These are phyloP conservation scores for Scutellaria barbata DNA, from an alignment of 257 asterid species.

Conservation along the genomic window DNA sequence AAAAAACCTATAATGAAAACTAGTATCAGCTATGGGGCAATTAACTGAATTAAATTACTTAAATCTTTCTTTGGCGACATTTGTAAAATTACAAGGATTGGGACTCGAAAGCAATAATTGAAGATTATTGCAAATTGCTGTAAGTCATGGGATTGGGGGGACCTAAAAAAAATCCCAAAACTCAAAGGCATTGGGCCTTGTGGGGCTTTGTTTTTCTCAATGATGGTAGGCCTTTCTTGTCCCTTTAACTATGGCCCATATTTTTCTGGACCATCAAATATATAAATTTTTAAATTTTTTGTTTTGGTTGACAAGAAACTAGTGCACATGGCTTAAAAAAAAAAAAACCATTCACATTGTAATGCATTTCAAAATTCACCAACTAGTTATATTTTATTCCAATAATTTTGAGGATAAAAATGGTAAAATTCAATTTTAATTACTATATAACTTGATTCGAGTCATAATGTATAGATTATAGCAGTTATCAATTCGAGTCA, in stretches of 20 bases:
- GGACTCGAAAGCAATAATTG: conserved; percentile 28
- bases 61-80: conserved; percentile 7
- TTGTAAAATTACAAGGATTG: neutral
- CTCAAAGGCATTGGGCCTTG: conserved; percentile 50
- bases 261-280: conserved; percentile 38
- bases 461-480: too few relatives aligned
- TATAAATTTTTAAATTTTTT: neutral
- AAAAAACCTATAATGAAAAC: neutral
- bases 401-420: too few relatives aligned
- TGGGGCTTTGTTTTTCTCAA: conserved; percentile 34
- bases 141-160: conserved; percentile 42
- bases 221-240: conserved; percentile 34
- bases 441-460: too few relatives aligned
- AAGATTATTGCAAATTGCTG: conserved; percentile 18
- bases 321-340: neutral
- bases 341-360: neutral
- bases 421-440: too few relatives aligned
- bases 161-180: conserved; percentile 37
- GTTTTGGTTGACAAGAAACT: neutral
- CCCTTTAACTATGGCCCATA: conserved; percentile 46
- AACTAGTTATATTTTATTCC: too few relatives aligned
- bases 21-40: neutral
- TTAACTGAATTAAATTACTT: neutral
- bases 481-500: too few relatives aligned
- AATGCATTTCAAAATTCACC: neutral